phyloP scores from a whole-genome alignment of 352 stramenopile species.

The Phytophthora meadii region DNA sequence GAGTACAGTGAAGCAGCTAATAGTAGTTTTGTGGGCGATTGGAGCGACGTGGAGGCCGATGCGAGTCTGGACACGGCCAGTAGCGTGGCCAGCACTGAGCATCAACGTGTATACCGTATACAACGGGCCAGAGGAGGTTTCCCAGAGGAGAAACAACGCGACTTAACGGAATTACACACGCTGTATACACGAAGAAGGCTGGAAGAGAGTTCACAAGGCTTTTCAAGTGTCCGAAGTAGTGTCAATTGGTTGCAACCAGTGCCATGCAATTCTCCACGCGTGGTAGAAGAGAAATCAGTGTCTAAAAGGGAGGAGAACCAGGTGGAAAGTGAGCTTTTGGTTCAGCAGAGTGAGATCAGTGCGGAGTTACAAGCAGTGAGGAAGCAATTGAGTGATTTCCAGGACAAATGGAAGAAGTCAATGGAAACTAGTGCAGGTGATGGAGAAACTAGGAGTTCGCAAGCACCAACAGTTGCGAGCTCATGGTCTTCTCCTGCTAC shows the following conservation, averaged over 20 bases:
- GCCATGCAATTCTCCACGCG: conserved; percentile 24
- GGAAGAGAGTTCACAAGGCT: conserved; percentile 18
- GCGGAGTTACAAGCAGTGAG: conserved; percentile 50
- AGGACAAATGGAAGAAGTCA: conserved; percentile 48
- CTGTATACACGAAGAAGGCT: conserved; percentile 41
- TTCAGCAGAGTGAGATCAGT: conserved; percentile 45
- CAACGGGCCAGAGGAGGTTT: conserved; percentile 29
- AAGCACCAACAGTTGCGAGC: conserved; percentile 22
- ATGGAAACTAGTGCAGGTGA: conserved; percentile 3
- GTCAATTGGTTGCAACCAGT: conserved; percentile 25
- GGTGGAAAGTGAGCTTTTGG: conserved; percentile 27
- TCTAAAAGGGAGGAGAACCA: conserved; percentile 4
- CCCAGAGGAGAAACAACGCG: conserved; percentile 12
- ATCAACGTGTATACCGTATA: conserved; percentile 46
- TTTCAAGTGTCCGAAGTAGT: conserved; percentile 21
- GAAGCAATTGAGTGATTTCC: conserved; percentile 53
- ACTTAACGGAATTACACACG: conserved; percentile 40
- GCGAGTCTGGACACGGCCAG: conserved; percentile 46
- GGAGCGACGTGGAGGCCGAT: conserved; percentile 45
- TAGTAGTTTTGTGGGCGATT: conserved; percentile 31
- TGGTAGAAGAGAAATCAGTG: conserved; percentile 9
- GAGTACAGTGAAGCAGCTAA: conserved; percentile 50
- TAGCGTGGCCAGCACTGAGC: conserved; percentile 41
- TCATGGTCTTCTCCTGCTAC: conserved; percentile 27
- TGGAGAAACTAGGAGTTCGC: conserved; percentile 13